These are phyloP conservation scores for Globisporangium uncinulatum DNA, from an alignment of 352 stramenopile genomes.

Conservation along the genomic window DNA sequence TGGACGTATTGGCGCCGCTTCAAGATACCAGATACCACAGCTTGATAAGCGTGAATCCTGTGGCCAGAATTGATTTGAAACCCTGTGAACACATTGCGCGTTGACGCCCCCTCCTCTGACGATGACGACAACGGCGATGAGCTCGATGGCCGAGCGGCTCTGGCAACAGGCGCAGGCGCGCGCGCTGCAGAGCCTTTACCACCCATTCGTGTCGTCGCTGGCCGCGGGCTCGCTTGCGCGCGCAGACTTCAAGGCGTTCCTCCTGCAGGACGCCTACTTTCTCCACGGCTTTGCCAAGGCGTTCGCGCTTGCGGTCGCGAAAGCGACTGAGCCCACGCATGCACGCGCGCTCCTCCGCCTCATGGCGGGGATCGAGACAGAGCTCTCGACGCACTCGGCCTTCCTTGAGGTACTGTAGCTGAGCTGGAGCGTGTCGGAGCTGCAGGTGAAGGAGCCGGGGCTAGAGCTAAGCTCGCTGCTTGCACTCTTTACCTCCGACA, in stretches of 20 bases:
- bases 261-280: conserved; percentile 57
- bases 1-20: no score
- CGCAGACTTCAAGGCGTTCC: conserved; percentile 34
- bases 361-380: conserved; percentile 39
- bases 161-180: conserved; percentile 26
- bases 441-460: not conserved
- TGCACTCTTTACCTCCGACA: conserved; percentile 1
- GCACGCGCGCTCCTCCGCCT: conserved; percentile 31
- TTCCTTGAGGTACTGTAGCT: conserved; percentile 29
- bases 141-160: conserved; percentile 16
- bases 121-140: conserved; percentile 4
- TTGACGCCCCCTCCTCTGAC: not conserved
- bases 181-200: conserved; percentile 37
- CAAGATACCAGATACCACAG: no score
- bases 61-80: not conserved
- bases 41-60: not conserved
- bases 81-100: not conserved
- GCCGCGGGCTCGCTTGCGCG: conserved; percentile 24
- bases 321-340: conserved; percentile 25
- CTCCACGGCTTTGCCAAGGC: conserved; percentile 44
- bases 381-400: conserved; percentile 35
- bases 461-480: not conserved
- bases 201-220: conserved; percentile 43
- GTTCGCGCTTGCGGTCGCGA: conserved; percentile 41
- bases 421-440: not conserved